phyloP scores from a whole-genome alignment of 805 yeast genomes.

The Metschnikowia cerradonensis region DNA sequence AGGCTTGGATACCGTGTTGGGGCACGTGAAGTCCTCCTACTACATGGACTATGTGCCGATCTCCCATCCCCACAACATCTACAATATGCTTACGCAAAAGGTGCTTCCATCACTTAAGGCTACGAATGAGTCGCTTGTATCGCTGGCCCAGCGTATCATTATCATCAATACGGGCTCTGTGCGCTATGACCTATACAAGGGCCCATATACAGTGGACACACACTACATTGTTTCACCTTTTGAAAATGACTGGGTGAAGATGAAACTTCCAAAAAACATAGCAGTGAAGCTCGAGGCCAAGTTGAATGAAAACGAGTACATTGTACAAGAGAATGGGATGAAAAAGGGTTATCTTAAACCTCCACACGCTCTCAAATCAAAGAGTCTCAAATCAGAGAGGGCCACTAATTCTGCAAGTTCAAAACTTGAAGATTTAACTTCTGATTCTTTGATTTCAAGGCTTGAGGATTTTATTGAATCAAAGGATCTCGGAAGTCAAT shows the following conservation, averaged over 20 bases:
- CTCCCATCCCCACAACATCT: slow-evolving; percentile 45
- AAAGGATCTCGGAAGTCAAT: no score
- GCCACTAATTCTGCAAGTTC: no score
- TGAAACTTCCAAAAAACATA: slow-evolving; percentile 53
- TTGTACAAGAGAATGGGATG: background rate
- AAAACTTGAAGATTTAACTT: no score
- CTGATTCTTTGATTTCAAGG: no score
- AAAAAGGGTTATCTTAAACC: background rate
- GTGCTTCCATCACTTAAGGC: slow-evolving; percentile 49
- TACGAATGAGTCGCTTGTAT: slow-evolving; percentile 9
- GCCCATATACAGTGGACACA: slow-evolving; percentile 76
- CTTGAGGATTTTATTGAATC: no score
- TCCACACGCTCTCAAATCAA: background rate
- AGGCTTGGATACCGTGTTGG: slow-evolving; percentile 52
- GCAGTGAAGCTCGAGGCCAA: slow-evolving; percentile 53
- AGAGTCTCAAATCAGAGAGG: no score
- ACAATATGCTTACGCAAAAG: slow-evolving; percentile 51
- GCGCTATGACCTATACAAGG: slow-evolving; percentile 80
- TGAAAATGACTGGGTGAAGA: slow-evolving; percentile 69
- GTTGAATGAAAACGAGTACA: slow-evolving; percentile 54
- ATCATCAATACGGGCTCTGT: slow-evolving; percentile 84
- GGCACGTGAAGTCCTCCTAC: slow-evolving; percentile 63
- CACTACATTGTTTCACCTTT: slow-evolving; percentile 85
- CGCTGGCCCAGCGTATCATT: slow-evolving; percentile 38
- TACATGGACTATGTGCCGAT: slow-evolving; percentile 65